Evolutionary conservation across 495 filamentous ascomycete species (phyloP), one percentile per base, ranked within the genome.

Genomic region (Lasiosphaeria ovina): DNA sequence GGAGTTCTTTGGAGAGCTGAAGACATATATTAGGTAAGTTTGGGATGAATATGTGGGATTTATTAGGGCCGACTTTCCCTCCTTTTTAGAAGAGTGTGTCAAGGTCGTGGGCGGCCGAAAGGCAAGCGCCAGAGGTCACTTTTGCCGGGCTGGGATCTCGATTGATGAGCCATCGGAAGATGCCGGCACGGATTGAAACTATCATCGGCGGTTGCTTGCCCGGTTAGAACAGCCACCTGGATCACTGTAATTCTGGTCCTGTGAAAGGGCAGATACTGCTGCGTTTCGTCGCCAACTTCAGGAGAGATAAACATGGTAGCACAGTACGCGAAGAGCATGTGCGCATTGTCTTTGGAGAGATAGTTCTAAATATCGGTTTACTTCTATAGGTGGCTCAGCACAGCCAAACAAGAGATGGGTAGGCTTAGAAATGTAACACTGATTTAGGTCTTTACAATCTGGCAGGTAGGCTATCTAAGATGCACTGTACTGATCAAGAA

Each of bases 1-100:
- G 55, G 44, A 58, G 55, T 58, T 58, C 55, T 58, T 58, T 51
- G 55, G 31, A 49, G 55, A 58, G 55, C 55, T 58, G 44, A 58
- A 58, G 55, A 33, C 36, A 17, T 56, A 24, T 44, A 56, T 56
- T 58, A 58, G 42, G 44, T 6, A 57, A 47, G 54, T 35, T 57
- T 45, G 34, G 54, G 54, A 57, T 57, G 54, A 57, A 11, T 31
- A 45, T 48, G 16, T 47, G 2, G 54, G 54, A 9, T 57, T 57
- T 57, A 35, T 57, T 31, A 57, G 16, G 31, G 54, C 54, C 31
- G 54, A 57, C 42, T 57, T 57, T 40, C n/a, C 36, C 34, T 54
- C 36, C 40, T 54, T 54, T 35, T 42, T 38, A 24, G 52, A 54
- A 40, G 52, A 54, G 36, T 54, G 52, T 40, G 52, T 54, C 31